Evolutionary conservation across 306 rosid genomes (phyloP).

Genomic region (Cucumis sativus): Cucumber_9930_V3 NC_026655.2:9139001-9139500

Average conservation of each 20-base stretch:
- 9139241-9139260: neutral
- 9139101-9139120: too few relatives aligned
- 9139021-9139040: too few relatives aligned
- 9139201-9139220: neutral
- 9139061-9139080: too few relatives aligned
- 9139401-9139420: neutral
- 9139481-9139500: neutral
- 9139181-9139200: too few relatives aligned
- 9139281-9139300: neutral
- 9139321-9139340: neutral
- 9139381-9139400: neutral
- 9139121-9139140: too few relatives aligned
- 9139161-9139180: too few relatives aligned
- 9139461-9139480: neutral
- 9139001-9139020: too few relatives aligned
- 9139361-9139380: neutral
- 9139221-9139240: neutral
- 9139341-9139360: neutral
- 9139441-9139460: neutral
- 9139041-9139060: too few relatives aligned
- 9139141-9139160: too few relatives aligned
- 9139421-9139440: neutral
- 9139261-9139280: neutral
- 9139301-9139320: neutral
- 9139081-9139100: too few relatives aligned